Percentiles rank a stretch among this genome's conserved stretches.
Conservation (phyloP, 371 early-diverging fungal genomes). For the Syncephalis fuscata region DNA sequence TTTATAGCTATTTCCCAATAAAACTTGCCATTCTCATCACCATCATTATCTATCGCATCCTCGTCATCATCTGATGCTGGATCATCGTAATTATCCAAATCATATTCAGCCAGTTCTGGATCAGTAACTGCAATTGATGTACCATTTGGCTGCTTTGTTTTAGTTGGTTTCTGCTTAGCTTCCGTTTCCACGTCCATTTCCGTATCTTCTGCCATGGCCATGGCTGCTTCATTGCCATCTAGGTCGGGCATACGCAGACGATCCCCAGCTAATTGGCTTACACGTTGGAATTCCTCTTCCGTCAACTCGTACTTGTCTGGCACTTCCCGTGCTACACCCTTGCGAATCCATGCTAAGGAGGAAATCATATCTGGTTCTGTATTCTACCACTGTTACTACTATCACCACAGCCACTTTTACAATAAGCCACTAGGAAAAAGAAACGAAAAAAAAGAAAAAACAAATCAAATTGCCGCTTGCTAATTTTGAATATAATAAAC, state of each 20-base stretch:
- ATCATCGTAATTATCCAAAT: conserved; percentile 58
- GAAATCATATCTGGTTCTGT: conserved; percentile 39
- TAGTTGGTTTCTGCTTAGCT: background rate
- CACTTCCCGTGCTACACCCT: conserved; percentile 64
- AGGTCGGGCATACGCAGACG: conserved; percentile 19
- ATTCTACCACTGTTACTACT: too few relatives aligned
- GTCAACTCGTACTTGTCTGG: conserved; percentile 64
- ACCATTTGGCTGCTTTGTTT: background rate
- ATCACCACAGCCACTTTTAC: too few relatives aligned
- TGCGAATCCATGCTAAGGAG: conserved; percentile 69
- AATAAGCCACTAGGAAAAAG: too few relatives aligned
- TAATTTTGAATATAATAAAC: too few relatives aligned
- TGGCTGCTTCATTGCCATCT: conserved; percentile 51
- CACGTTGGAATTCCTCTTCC: conserved; percentile 71
- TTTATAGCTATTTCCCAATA: conserved; percentile 10
- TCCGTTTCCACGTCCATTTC: background rate
- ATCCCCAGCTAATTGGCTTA: conserved; percentile 37
- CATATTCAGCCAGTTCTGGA: conserved; percentile 52
- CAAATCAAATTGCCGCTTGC: too few relatives aligned
- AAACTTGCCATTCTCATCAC: background rate
- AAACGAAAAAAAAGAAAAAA: too few relatives aligned
- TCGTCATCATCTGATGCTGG: conserved; percentile 16
- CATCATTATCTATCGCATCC: conserved; percentile 18
- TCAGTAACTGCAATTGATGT: conserved; percentile 14
- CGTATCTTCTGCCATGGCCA: conserved; percentile 17